Conservation (phyloP, 805 yeast genomes). For the Myxozyma vanderwaltii region DNA sequence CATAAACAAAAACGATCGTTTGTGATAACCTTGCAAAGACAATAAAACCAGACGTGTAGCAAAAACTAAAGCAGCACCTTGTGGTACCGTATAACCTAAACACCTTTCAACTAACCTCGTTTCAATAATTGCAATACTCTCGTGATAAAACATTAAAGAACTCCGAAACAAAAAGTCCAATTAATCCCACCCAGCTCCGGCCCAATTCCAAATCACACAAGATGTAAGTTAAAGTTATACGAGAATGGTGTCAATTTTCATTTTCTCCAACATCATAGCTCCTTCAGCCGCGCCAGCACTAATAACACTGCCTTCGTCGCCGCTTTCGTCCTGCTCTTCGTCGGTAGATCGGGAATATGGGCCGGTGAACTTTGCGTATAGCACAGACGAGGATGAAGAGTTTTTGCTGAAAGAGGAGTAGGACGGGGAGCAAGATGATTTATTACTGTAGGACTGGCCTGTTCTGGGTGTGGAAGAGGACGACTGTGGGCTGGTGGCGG, state of each 20-base stretch:
- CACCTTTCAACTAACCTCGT: neutral
- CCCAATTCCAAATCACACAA: no score
- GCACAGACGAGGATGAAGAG: neutral
- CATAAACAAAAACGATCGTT: neutral
- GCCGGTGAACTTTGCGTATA: neutral
- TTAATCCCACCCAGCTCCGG: no score
- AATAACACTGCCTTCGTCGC: conserved; percentile 20
- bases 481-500: neutral
- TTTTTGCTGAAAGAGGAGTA: neutral
- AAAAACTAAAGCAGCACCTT: neutral
- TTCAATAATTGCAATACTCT: no score
- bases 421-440: neutral
- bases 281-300: conserved; percentile 27
- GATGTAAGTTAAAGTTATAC: no score
- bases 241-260: conserved; percentile 30
- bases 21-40: no score
- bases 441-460: no score
- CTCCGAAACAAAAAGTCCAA: no score
- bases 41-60: no score
- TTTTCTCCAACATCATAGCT: conserved; percentile 31
- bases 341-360: conserved; percentile 3
- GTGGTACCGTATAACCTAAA: neutral
- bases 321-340: conserved; percentile 12
- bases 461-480: neutral
- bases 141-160: no score